phyloP scores from a whole-genome alignment of 2,329 filamentous ascomycete genomes.

The Amauroascus verrucosus region DNA sequence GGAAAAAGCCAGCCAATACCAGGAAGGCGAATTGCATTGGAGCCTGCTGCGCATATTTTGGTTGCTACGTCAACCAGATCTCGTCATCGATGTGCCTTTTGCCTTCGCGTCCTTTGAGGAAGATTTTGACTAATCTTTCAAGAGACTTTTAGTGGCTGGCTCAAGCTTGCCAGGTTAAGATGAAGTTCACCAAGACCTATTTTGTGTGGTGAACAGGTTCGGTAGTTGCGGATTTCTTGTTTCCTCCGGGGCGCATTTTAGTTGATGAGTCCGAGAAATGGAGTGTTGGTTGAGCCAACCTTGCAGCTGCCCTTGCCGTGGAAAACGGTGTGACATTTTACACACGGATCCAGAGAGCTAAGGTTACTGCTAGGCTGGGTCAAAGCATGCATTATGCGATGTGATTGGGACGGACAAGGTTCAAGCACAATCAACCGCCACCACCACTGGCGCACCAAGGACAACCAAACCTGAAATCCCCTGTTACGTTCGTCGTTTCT shows the following conservation, averaged over 20 bases:
- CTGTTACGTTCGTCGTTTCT: slow-evolving; percentile 8
- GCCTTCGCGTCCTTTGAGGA: background rate
- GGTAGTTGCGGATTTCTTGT: background rate
- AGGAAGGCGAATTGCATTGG: background rate
- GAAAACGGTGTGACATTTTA: slow-evolving; percentile 12
- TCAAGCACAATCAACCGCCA: slow-evolving; percentile 5
- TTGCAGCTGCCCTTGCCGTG: slow-evolving; percentile 8
- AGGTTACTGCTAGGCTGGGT: background rate
- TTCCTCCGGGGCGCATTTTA: background rate
- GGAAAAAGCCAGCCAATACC: background rate
- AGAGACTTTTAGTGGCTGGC: slow-evolving; percentile 4
- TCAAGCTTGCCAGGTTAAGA: background rate
- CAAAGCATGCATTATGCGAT: slow-evolving; percentile 8
- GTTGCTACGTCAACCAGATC: slow-evolving; percentile 8
- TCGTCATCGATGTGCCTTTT: slow-evolving; percentile 7
- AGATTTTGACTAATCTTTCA: background rate
- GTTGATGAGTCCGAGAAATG: background rate
- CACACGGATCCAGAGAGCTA: slow-evolving; percentile 3
- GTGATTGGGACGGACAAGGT: slow-evolving; percentile 12
- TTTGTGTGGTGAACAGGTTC: background rate
- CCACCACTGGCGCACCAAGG: slow-evolving; percentile 1
- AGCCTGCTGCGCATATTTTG: background rate
- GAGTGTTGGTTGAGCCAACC: slow-evolving; percentile 1
- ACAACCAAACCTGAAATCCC: slow-evolving; percentile 2
- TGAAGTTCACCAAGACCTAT: background rate